Evolutionary conservation across 768 basidiomycete genomes (phyloP), one percentile per base, ranked within the genome.

Genomic region (Hydnomerulius pinastri): DNA sequence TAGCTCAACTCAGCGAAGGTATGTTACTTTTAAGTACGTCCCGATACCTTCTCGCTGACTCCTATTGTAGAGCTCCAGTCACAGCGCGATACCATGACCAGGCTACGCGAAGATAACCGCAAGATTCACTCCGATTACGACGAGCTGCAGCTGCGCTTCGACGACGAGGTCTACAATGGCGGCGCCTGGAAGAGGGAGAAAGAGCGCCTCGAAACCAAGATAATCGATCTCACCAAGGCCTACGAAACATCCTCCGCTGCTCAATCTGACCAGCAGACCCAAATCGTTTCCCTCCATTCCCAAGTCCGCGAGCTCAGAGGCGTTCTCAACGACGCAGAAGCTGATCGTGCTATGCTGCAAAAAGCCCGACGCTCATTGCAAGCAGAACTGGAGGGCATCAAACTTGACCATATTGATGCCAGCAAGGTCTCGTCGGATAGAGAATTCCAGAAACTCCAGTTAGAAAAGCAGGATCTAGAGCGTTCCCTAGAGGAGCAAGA

Each of bases 151-250:
- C 69, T 87, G 28, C 79, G 81, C 32, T 85, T 82, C 56, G 87
- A 91, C 52, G 86, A 90, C 53, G 90, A 91, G 60, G 77, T 87
- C 7, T 87, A 86, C 66, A 86, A 80, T 49, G 85, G 86, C 40
- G 79, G 83, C 12, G 81, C 86, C 4, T 92, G 90, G 92, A 87
- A 86, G 72, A 87, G 89, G 62, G 91, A 94, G 72, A 90, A 85
- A 66, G 90, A 92, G 51, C 85, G 89, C 10, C 73, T 92, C 71
- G 90, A 93, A 53, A 86, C 81, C 45, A 92, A 90, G 77, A 90
- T 93, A 46, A 66, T 65, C 4, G 87, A 92, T 64, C 62, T 91
- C 50, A 84, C 80, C 20, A 84, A 82, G 48, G 90, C 86, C 1
- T 91, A 85, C 63, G 88, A 91, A 57, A 75, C 84, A 1, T 85